These are phyloP conservation scores for Zygoascus tannicola DNA, from an alignment of 805 yeast genomes.

Conservation along the genomic window DNA sequence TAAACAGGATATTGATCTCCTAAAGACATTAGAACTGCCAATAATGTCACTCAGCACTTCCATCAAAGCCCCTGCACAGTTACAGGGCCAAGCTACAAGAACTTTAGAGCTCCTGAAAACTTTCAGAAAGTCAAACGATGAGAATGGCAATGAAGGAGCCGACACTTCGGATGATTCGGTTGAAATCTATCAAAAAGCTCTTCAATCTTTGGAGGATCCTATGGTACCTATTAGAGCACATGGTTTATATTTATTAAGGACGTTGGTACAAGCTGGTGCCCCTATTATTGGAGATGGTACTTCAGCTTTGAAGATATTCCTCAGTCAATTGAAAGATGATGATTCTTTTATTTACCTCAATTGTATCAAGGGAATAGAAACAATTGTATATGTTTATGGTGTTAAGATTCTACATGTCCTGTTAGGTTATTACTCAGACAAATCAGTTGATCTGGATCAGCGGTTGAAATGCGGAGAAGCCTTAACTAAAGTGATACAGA, in stretches of 20 bases:
- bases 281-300: constrained; percentile 42
- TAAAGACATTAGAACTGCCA: not conserved
- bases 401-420: constrained; percentile 31
- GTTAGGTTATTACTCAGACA: constrained; percentile 30
- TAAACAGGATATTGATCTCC: constrained; percentile 17
- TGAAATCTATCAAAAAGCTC: constrained; percentile 42
- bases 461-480: constrained; percentile 80
- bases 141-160: constrained; percentile 12
- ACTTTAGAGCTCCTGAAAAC: constrained; percentile 16
- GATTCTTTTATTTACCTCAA: constrained; percentile 87
- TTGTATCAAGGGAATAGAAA: constrained; percentile 68
- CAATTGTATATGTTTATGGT: constrained; percentile 41
- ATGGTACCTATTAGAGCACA: constrained; percentile 79
- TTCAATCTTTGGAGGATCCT: constrained; percentile 63
- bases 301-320: constrained; percentile 41
- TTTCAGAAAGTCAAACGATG: constrained; percentile 4
- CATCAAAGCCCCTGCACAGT: constrained; percentile 7
- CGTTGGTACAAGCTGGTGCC: constrained; percentile 43
- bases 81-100: constrained; percentile 16
- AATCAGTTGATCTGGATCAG: constrained; percentile 44
- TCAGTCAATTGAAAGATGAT: constrained; percentile 56
- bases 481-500: constrained; percentile 47
- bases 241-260: constrained; percentile 60
- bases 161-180: constrained; percentile 3
- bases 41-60: not conserved